These are phyloP conservation scores for Heracleum sosnowskyi DNA, from an alignment of 129 eudicot genomes.

Conservation along the genomic window DNA sequence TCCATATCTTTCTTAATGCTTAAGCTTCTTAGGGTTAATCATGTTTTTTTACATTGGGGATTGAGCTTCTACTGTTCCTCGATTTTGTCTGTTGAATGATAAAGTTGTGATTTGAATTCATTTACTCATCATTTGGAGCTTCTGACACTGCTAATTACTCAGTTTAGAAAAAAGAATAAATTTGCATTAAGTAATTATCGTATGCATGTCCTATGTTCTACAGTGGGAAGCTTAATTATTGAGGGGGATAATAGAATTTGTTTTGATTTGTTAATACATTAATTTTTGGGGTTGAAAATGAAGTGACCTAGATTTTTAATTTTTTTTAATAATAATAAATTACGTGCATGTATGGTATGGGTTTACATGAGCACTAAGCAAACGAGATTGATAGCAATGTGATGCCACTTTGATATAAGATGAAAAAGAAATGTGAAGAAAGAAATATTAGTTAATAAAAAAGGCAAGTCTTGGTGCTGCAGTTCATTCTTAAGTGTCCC, in stretches of 20 bases:
- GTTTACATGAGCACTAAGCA: constrained; percentile 1
- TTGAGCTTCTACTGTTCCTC: constrained; percentile 4
- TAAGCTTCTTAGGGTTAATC: constrained; percentile 35
- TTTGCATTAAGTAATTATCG: no score
- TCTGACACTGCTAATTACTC: background rate
- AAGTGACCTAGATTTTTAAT: background rate
- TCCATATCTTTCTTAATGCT: constrained; percentile 34
- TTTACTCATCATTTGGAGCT: background rate
- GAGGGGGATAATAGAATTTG: background rate
- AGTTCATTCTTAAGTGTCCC: constrained; percentile 24
- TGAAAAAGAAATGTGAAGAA: background rate
- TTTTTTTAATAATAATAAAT: background rate
- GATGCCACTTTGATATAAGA: constrained; percentile 1
- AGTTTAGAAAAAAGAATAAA: no score
- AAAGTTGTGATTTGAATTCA: background rate
- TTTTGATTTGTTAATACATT: background rate
- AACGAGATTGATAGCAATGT: background rate
- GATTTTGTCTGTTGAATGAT: background rate
- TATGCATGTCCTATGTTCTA: background rate
- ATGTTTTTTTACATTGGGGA: background rate
- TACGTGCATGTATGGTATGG: background rate
- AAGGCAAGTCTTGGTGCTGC: constrained; percentile 15
- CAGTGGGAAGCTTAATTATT: no score
- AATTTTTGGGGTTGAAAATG: background rate
- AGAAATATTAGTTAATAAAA: constrained; percentile 2